Base-by-base conservation (phyloP, 2,329 filamentous ascomycete genomes). In the Aspergillus sp. region DNA sequence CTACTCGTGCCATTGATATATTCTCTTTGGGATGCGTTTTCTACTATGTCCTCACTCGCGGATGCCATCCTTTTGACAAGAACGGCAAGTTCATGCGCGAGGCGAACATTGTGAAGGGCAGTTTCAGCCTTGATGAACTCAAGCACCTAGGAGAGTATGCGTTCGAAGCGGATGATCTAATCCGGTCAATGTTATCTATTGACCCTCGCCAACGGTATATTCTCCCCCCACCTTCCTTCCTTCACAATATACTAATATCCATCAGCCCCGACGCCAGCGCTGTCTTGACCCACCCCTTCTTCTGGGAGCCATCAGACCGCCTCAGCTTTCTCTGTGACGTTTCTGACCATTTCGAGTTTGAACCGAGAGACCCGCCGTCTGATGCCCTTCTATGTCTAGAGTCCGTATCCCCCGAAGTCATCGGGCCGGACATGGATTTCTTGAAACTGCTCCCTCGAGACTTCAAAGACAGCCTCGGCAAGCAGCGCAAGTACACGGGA, bases 11-110 rank as follows among this genome's bases (percentile, higher is more conserved):
- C 8, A 97, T 98, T 60, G 95, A 99, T 71, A 96, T 99, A 24
- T 99, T 99, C 78, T 96, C 93, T 0, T 84, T 99, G 37, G 95
- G 95, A 1, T 89, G 96, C 53, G 92, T 99, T n/a, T 99, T 97
- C 80, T 98, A 93, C 78, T 99, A 97, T 73, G 93, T 98, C n/a
- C 82, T 99, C 59, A 97, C 93, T 1, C 90, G 92, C 61, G 95
- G 95, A 15, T 86, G 84, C 1, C 95, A 99, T 73, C 95, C 95
- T 0, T 99, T 96, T 68, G 93, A 97, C 71, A 93, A 92, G 62
- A 93, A 95, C 56, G 92, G 95, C 70, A 87, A 91, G 50, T 98
- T 95, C 80, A 96, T 96, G 86, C 87, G 95, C 52, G 95, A 99
- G 75, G 90, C 96, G 67, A 98, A 99, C 74, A 98, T 99, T 68